Percentiles rank a stretch among this genome's conserved stretches.
phyloP scores from a whole-genome alignment of 1,284 basidiomycete genomes.

The Stereum hirsutum region DNA sequence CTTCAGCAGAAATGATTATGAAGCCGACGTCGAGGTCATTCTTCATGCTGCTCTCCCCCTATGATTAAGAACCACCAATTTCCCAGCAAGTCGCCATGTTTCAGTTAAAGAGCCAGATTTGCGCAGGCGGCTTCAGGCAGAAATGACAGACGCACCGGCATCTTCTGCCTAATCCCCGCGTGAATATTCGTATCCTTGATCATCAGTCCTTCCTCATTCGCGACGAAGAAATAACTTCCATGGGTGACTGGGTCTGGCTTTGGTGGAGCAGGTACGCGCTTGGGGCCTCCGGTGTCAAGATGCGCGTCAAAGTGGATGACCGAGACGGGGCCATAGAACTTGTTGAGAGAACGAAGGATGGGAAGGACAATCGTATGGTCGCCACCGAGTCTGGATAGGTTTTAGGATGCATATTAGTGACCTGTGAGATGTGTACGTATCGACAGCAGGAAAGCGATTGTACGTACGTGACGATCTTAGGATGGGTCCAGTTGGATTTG shows the following conservation, averaged over 20 bases:
- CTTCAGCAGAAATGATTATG: conserved; percentile 63
- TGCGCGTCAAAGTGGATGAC: conserved; percentile 82
- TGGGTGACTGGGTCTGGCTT: conserved; percentile 66
- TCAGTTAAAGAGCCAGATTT: too few relatives aligned
- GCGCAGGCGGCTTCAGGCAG: too few relatives aligned
- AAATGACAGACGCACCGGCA: conserved; percentile 37
- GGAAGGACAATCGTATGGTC: conserved; percentile 76
- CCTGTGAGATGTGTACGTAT: too few relatives aligned
- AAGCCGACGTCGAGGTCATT: conserved; percentile 62
- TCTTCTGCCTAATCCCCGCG: conserved; percentile 70
- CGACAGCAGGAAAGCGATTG: too few relatives aligned
- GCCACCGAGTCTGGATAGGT: conserved; percentile 52
- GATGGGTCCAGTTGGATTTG: conserved; percentile 48
- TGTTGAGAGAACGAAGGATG: conserved; percentile 63
- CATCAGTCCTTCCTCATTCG: conserved; percentile 65
- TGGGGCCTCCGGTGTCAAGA: conserved; percentile 48
- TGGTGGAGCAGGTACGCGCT: conserved; percentile 38
- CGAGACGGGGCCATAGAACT: conserved; percentile 66
- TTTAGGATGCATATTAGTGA: conserved; percentile 2
- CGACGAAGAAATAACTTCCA: conserved; percentile 71
- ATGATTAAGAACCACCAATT: too few relatives aligned
- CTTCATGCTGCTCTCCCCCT: conserved; percentile 52
- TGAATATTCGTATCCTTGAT: conserved; percentile 67
- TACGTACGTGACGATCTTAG: conserved; percentile 55
- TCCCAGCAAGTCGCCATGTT: too few relatives aligned